A percentile compares a stretch with the other conserved stretches of the same genome.
Evolutionary conservation across 2,329 filamentous ascomycete genomes (phyloP).

Genomic region (Tolypocladium amazonense): DNA sequence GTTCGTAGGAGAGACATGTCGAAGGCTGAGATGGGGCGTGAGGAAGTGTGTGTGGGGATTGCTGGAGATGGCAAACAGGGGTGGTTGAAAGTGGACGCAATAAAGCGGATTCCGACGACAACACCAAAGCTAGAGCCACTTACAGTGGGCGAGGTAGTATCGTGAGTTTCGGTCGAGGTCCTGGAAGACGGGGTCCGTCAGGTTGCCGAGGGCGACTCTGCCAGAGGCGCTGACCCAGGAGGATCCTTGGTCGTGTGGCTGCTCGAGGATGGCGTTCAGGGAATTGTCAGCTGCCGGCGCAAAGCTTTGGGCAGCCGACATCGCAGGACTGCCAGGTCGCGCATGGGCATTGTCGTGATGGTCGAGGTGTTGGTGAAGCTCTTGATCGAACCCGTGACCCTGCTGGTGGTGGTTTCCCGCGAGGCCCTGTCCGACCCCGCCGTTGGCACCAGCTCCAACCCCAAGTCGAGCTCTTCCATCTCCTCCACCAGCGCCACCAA

Average conservation of each 20-base stretch:
- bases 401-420: neutral
- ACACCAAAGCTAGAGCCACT: slow-evolving; percentile 10
- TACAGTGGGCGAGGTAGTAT: slow-evolving; percentile 41
- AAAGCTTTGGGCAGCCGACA: neutral
- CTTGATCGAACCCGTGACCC: neutral
- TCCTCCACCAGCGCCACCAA: neutral
- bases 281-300: neutral
- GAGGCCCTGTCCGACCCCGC: neutral
- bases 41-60: neutral
- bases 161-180: slow-evolving; percentile 35
- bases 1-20: neutral
- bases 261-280: neutral
- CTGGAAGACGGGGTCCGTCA: slow-evolving; percentile 45
- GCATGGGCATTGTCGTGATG: neutral
- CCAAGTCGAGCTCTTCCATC: neutral
- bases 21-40: neutral
- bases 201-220: slow-evolving; percentile 11
- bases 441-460: neutral
- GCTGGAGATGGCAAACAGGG: neutral
- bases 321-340: neutral
- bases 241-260: neutral
- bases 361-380: neutral
- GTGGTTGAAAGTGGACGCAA: neutral
- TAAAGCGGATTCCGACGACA: neutral
- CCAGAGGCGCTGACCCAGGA: neutral